phyloP scores from a whole-genome alignment of 805 yeast genomes.

The Hyphopichia homilentoma region DNA sequence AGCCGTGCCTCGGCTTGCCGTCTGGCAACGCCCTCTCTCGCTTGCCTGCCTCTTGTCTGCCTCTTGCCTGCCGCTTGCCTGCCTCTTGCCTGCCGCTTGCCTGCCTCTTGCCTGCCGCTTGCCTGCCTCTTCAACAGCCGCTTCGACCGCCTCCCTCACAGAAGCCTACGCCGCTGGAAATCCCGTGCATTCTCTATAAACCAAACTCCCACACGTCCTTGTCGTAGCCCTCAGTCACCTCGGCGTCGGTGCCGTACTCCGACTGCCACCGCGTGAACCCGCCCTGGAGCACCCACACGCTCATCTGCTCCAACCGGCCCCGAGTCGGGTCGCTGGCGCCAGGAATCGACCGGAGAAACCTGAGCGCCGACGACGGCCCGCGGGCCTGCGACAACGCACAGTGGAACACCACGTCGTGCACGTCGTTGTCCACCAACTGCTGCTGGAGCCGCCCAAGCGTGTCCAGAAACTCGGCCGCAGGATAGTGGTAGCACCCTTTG shows the following conservation, averaged over 20 bases:
- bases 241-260: conserved; percentile 60
- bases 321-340: conserved; percentile 23
- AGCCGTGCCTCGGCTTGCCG: no score
- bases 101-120: no score
- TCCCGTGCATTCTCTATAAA: no score
- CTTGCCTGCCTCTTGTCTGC: no score
- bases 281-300: conserved; percentile 72
- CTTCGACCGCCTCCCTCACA: no score
- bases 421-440: conserved; percentile 25
- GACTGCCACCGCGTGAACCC: conserved; percentile 87
- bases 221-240: conserved; percentile 52
- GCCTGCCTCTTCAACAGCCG: no score
- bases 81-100: no score
- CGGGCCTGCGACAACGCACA: conserved; percentile 89
- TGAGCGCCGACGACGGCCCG: conserved; percentile 82
- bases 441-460: conserved; percentile 35
- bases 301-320: no score
- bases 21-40: no score
- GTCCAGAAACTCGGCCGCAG: conserved; percentile 44
- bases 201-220: conserved; percentile 30
- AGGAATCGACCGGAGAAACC: conserved; percentile 47
- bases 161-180: no score
- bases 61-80: no score
- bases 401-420: conserved; percentile 71
- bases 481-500: conserved; percentile 49